Conservation (phyloP, 306 rosid genomes). For the Lupinus albus region DNA sequence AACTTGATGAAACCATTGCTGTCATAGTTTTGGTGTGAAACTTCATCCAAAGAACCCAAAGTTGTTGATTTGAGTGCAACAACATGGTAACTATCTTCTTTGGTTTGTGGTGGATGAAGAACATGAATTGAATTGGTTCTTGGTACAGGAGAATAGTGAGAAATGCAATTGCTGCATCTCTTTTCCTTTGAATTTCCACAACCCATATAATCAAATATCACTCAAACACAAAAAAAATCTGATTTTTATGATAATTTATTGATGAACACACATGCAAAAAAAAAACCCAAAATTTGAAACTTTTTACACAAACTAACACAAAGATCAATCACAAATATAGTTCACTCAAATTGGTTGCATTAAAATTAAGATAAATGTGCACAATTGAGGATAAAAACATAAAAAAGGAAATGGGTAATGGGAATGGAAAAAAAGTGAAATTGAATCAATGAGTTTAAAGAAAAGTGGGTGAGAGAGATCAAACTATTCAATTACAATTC, state of each 20-base stretch:
- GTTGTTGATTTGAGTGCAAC: conserved; percentile 91
- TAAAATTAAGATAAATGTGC: neutral
- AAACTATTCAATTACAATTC: conserved; percentile 33
- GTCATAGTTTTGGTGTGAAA: neutral
- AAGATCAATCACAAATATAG: neutral
- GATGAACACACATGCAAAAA: neutral
- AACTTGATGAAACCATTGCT: conserved; percentile 33
- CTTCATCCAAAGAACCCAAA: conserved; percentile 65
- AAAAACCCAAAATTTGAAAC: neutral
- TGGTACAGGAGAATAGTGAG: conserved; percentile 55
- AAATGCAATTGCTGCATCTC: conserved; percentile 68
- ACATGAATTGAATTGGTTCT: conserved; percentile 83
- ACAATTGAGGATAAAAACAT: neutral
- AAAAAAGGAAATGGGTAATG: conserved; percentile 15
- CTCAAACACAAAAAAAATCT: conserved; percentile 22
- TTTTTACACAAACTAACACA: neutral
- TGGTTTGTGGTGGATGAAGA: conserved; percentile 72
- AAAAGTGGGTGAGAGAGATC: conserved; percentile 46
- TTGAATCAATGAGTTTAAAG: conserved; percentile 45
- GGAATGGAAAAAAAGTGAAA: neutral
- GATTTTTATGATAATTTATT: neutral
- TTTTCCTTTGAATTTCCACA: conserved; percentile 75
- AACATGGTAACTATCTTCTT: conserved; percentile 72
- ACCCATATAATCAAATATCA: conserved; percentile 59
- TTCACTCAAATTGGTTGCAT: conserved; percentile 22